Percentiles rank a stretch among this genome's conserved stretches.
Evolutionary conservation across 176 grass and related monocot genomes (phyloP).

Genomic region (Poa annua): DNA sequence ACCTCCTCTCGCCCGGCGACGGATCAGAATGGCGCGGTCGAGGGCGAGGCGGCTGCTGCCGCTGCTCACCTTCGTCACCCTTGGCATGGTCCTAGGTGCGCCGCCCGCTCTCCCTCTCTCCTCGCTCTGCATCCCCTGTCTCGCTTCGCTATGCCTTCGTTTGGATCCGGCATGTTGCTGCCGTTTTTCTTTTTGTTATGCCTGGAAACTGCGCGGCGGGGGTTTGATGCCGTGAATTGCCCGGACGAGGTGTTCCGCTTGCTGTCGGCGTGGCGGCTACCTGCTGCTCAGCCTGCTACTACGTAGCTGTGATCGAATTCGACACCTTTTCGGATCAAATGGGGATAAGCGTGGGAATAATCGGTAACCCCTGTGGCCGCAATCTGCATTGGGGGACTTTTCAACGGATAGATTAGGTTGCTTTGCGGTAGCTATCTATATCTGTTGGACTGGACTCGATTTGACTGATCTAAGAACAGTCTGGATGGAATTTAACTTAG

Average conservation of each 20-base stretch:
- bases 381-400: not conserved
- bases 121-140: not conserved
- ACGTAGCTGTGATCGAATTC: not conserved
- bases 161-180: not conserved
- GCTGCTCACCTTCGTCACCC: conserved; percentile 66
- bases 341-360: not conserved
- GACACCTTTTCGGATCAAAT: not conserved
- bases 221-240: not conserved
- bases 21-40: conserved; percentile 49
- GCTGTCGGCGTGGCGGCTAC: not conserved
- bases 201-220: not conserved
- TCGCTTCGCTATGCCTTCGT: not conserved
- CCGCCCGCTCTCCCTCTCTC: not conserved
- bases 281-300: not conserved
- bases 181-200: not conserved
- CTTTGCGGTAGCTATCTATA: not conserved
- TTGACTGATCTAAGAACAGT: not conserved
- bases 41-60: conserved; percentile 47
- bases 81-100: conserved; percentile 68
- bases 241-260: not conserved
- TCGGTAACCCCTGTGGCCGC: not conserved
- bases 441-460: not conserved
- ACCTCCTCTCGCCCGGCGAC: not conserved
- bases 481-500: not conserved
- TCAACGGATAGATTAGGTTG: not conserved